Percentiles rank a stretch among this genome's conserved stretches.
These are phyloP conservation scores for Vanrija humicola DNA, from an alignment of 1,284 basidiomycete species.

Conservation along the genomic window DNA sequence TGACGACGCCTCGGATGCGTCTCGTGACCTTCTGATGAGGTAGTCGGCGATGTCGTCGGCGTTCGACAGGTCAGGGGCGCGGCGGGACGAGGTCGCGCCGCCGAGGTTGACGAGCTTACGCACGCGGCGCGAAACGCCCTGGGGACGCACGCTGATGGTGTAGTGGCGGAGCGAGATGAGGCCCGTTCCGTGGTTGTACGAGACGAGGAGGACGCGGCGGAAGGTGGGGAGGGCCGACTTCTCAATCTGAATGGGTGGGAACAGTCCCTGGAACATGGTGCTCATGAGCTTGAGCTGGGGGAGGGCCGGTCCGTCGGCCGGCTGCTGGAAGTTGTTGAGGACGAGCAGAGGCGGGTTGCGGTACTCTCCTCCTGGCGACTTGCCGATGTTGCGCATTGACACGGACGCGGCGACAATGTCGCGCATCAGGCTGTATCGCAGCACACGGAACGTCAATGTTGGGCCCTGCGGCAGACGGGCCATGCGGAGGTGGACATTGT, in stretches of 20 bases:
- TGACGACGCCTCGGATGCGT: conserved; percentile 52
- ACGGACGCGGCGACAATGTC: conserved; percentile 11
- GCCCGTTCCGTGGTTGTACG: conserved; percentile 80
- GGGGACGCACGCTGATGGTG: conserved; percentile 89
- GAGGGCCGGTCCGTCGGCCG: conserved; percentile 45
- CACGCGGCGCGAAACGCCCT: conserved; percentile 90
- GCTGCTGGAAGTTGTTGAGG: conserved; percentile 52
- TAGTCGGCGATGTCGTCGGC: conserved; percentile 96
- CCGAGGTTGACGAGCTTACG: conserved; percentile 67
- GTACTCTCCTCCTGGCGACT: conserved; percentile 47
- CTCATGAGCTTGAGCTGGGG: conserved; percentile 53
- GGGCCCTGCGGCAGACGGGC: conserved; percentile 88
- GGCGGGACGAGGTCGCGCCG: conserved; percentile 43
- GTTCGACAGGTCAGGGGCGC: conserved; percentile 68
- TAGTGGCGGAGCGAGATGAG: conserved; percentile 94
- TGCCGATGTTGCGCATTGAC: conserved; percentile 43
- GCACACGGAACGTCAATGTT: conserved; percentile 87
- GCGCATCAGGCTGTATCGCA: conserved; percentile 82
- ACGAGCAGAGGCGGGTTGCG: conserved; percentile 51
- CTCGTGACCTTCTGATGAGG: conserved; percentile 61
- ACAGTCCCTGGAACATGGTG: conserved; percentile 55
- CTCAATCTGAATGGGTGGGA: conserved; percentile 54
- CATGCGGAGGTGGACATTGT: conserved; percentile 74
- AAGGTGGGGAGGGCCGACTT: conserved; percentile 79
- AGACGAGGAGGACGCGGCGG: conserved; percentile 85